Percentiles rank a stretch among this genome's conserved stretches.
Conservation (phyloP, 805 yeast genomes). For the Myxozyma lipomycoides region DNA sequence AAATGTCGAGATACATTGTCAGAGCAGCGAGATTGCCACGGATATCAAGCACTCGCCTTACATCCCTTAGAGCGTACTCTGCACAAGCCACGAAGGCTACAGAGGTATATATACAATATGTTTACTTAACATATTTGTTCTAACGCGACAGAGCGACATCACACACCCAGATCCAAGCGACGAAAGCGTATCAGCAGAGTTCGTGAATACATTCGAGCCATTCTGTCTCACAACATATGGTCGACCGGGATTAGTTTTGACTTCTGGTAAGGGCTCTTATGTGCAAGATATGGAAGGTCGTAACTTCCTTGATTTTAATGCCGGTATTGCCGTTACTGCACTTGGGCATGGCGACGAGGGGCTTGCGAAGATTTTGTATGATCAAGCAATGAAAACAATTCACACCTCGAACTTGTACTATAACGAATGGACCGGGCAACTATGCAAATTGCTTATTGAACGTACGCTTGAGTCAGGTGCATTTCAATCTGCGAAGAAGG, state of each 20-base stretch:
- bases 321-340: slow-evolving; percentile 97
- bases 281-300: slow-evolving; percentile 76
- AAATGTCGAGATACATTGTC: no score
- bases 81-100: no score
- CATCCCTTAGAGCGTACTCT: no score
- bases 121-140: no score
- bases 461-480: slow-evolving; percentile 71
- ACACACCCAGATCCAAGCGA: slow-evolving; percentile 29
- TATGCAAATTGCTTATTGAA: slow-evolving; percentile 66
- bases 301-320: slow-evolving; percentile 77
- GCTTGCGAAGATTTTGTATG: slow-evolving; percentile 62
- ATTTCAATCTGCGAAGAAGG: slow-evolving; percentile 69
- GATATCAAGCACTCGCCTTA: no score
- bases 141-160: neutral
- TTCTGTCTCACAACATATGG: slow-evolving; percentile 74
- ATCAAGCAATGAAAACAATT: slow-evolving; percentile 68
- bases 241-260: slow-evolving; percentile 70
- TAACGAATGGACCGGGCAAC: slow-evolving; percentile 77
- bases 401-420: slow-evolving; percentile 85
- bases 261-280: slow-evolving; percentile 76
- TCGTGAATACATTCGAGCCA: slow-evolving; percentile 47
- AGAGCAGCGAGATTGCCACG: no score
- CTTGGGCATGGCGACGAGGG: slow-evolving; percentile 82
- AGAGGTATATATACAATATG: no score
- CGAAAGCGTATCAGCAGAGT: slow-evolving; percentile 38